phyloP scores from a whole-genome alignment of 1,139 yeast genomes.

The Debaryomycetaceae sp. region DNA sequence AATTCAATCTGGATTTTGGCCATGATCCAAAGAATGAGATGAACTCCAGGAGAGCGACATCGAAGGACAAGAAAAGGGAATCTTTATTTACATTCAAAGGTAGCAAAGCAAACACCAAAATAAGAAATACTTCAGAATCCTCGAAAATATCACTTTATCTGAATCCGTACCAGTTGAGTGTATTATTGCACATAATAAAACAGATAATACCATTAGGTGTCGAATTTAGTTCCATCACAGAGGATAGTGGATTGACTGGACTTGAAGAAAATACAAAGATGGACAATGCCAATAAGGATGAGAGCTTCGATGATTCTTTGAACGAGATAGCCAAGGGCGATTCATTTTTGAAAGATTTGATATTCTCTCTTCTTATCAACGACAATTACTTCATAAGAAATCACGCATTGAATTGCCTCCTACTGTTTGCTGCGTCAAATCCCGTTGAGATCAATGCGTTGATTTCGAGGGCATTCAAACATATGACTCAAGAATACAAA shows the following conservation, averaged over 20 bases:
- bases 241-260: slow-evolving; percentile 7
- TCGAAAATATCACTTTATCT: slow-evolving; percentile 26
- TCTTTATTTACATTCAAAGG: slow-evolving; percentile 28
- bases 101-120: slow-evolving; percentile 18
- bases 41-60: neutral
- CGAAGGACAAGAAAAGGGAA: slow-evolving; percentile 21
- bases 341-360: slow-evolving; percentile 27
- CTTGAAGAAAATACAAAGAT: slow-evolving; percentile 7
- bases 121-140: slow-evolving; percentile 14
- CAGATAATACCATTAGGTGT: slow-evolving; percentile 37
- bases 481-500: slow-evolving; percentile 33
- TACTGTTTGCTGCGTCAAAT: slow-evolving; percentile 28
- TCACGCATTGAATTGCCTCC: slow-evolving; percentile 31
- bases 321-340: slow-evolving; percentile 10
- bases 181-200: slow-evolving; percentile 30
- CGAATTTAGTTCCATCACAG: slow-evolving; percentile 22
- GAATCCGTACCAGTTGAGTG: slow-evolving; percentile 34
- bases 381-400: slow-evolving; percentile 34
- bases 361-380: slow-evolving; percentile 33
- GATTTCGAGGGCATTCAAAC: slow-evolving; percentile 29
- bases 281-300: slow-evolving; percentile 11
- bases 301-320: slow-evolving; percentile 17
- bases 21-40: slow-evolving; percentile 9
- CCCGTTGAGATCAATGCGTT: slow-evolving; percentile 37
- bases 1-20: slow-evolving; percentile 18